Evolutionary conservation across 2,329 filamentous ascomycete genomes (phyloP), one percentile per base, ranked within the genome.

Genomic region (Pestalotiopsis sp.): DNA sequence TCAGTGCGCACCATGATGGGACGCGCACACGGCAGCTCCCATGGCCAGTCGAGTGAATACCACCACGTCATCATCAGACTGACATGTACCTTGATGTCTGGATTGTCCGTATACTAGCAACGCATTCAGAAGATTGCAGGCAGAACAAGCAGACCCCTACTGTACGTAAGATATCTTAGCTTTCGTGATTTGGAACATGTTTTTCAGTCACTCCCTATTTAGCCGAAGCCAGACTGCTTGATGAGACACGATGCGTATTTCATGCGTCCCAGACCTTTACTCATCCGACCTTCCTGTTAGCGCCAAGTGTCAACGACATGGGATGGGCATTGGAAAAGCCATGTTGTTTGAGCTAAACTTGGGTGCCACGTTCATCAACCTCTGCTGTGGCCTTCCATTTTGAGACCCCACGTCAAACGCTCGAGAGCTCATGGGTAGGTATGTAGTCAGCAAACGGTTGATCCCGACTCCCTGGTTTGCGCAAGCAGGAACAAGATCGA

Each of bases 311-410:
- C 59, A 36, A 36, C 27, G 36, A 38, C 38, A 27, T 62, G 17
- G 17, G 31, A 31, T 27, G 27, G 27, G 31, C 31, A 36, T 36
- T 36, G 7, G 38, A 40, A 40, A 62, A 62, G 59, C 27, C 59
- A 62, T 62, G 61, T 64, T 52, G 61, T 52, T 52, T 52, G 61
- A 64, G 38, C 61, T 64, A 64, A 52, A 45, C 38, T 17, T 77
- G 75, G 70, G 72, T 20, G 72, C 71, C n/a, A 67, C 59, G 59
- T 73, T 77, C 58, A 66, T 52, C 45, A 52, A 52, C 45, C 27
- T 40, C 27, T 40, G 17, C 31, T 12, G 38, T 36, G 59, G 59
- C 59, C 59, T 62, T 62, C 59, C 59, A 38, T 38, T 62, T 20
- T 62, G 25, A 62, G 59, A 62, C 31, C 59, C 31, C n/a, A 27